These are phyloP conservation scores for Pleurozium schreberi DNA, from an alignment of 225 moss, liverwort and hornwort species.

Conservation along the genomic window DNA sequence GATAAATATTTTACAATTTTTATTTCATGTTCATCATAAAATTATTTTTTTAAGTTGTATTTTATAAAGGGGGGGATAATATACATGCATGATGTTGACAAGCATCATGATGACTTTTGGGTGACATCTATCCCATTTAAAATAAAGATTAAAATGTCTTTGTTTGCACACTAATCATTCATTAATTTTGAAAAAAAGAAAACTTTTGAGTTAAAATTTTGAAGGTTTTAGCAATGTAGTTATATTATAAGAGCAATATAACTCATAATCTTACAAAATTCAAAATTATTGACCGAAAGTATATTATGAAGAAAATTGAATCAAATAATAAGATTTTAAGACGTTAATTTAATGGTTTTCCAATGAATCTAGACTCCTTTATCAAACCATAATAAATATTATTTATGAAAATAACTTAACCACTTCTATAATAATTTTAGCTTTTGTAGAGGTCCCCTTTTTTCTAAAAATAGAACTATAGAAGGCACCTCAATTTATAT, in stretches of 20 bases:
- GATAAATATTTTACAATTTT: neutral
- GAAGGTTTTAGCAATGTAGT: neutral
- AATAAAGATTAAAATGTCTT: too few species aligned
- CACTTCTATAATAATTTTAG: neutral
- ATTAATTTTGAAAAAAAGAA: neutral
- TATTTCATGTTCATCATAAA: fast-evolving
- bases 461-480: too few species aligned
- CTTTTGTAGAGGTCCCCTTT: neutral
- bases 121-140: too few species aligned
- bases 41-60: neutral
- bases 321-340: neutral
- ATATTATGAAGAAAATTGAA: neutral
- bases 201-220: neutral
- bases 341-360: neutral
- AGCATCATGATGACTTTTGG: too few species aligned
- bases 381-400: neutral
- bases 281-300: neutral
- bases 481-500: too few species aligned
- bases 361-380: neutral
- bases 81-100: too few species aligned
- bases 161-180: neutral
- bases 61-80: too few species aligned
- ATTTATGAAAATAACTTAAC: neutral
- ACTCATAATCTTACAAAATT: neutral
- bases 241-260: neutral